Conservation (phyloP, 2,329 filamentous ascomycete species). For the Xylariaceae sp. region DNA sequence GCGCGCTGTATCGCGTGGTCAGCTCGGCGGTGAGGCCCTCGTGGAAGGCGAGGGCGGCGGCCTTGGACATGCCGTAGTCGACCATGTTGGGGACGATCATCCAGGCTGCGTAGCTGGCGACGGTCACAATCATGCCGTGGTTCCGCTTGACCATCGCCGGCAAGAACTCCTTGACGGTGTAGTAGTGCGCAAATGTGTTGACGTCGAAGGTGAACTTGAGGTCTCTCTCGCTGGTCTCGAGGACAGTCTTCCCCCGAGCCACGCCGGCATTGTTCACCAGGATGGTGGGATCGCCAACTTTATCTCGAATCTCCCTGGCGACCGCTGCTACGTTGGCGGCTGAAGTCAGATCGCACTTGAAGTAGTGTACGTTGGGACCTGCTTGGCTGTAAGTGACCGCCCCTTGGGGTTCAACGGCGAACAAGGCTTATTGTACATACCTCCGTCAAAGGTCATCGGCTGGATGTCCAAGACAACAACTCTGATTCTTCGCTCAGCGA, state of each 20-base stretch:
- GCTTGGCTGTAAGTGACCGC: too few relatives aligned
- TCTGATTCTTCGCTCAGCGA: constrained; percentile 62
- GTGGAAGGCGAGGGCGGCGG: constrained; percentile 55
- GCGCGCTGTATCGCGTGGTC: constrained; percentile 47
- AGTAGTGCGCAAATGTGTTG: constrained; percentile 47
- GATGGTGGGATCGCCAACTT: constrained; percentile 31
- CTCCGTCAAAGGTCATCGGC: constrained; percentile 28
- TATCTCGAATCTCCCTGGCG: constrained; percentile 36
- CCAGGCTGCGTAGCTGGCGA: constrained; percentile 53
- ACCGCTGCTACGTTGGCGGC: constrained; percentile 40
- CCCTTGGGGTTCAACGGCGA: not conserved
- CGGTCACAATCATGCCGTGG: constrained; percentile 53
- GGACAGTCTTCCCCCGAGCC: constrained; percentile 39
- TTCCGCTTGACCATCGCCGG: constrained; percentile 45
- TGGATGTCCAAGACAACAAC: constrained; percentile 71
- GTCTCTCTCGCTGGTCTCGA: constrained; percentile 37
- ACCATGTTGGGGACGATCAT: constrained; percentile 50
- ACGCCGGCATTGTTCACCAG: constrained; percentile 38
- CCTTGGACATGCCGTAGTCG: constrained; percentile 56
- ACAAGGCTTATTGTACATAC: constrained; percentile 6
- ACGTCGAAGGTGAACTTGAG: constrained; percentile 47
- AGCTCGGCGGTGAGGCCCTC: constrained; percentile 51
- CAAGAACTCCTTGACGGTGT: constrained; percentile 46
- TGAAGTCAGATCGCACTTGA: constrained; percentile 65
- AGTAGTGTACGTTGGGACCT: constrained; percentile 59